Evolutionary conservation across 2,329 filamentous ascomycete species (phyloP), one percentile per base, ranked within the genome.

Genomic region (Sarocladiaceae sp.): DNA sequence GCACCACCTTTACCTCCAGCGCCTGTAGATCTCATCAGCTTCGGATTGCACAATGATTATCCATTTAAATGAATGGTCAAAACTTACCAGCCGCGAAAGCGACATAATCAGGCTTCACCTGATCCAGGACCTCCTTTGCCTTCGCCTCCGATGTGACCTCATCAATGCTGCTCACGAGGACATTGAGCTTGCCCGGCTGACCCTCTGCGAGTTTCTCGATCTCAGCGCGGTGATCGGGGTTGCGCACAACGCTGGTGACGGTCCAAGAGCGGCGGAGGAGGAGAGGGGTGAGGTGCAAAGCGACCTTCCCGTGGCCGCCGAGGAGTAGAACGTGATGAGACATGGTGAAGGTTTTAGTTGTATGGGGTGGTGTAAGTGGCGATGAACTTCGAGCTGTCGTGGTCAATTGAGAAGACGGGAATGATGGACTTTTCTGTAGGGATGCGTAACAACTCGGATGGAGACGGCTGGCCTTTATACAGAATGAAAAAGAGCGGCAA

Each of bases 251-350:
- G 59, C 82, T 87, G 48, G 84, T 89, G 44, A 94, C 83, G 51
- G 78, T 78, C 83, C 86, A 91, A 26, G 78, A 78, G 51, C 82
- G 79, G 42, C 80, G 72, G 33, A 93, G 78, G 6, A 94, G 79
- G 47, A 90, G 73, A 2, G 84, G 85, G 7, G 87, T 93, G 31
- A 93, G 74, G 33, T 83, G 67, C 47, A 86, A 78, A 52, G 86
- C 78, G 48, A 93, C 65, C 60, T 89, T 88, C 66, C 88, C 88
- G 67, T 90, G 86, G 55, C 87, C 88, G 56, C 87, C 87, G 50
- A 93, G 77, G 52, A 93, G 65, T 48, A 90, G 80, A 47, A 90
- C 78, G 58, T 78, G 70, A 33, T 59, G 60, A 32, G 63, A 54
- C 62, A 65, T 64, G 31, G n/a, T 54, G 48, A 13, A 6, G 9